Percentiles rank a stretch among this genome's conserved stretches.
Evolutionary conservation across 2,329 filamentous ascomycete genomes (phyloP).

Genomic region (Neocatenulostroma microsporum): DNA sequence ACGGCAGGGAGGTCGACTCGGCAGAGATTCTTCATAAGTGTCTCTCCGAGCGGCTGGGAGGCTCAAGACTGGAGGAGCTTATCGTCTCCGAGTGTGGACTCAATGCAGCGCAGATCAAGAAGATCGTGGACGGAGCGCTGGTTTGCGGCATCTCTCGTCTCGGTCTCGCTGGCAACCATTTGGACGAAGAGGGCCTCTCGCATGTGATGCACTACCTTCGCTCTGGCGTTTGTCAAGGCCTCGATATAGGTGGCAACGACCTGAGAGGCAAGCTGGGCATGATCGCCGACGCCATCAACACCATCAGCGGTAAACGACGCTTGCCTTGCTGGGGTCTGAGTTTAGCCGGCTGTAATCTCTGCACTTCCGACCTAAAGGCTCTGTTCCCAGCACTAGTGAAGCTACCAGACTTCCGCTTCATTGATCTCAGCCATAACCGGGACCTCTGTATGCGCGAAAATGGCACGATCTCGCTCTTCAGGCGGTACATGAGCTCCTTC

Average conservation of each 20-base stretch:
- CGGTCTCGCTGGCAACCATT: conserved; percentile 72
- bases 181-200: conserved; percentile 64
- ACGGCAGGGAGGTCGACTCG: conserved; percentile 40
- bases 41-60: conserved; percentile 67
- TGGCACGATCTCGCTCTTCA: conserved; percentile 47
- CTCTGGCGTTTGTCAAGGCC: conserved; percentile 70
- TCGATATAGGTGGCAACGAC: conserved; percentile 85
- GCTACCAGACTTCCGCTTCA: conserved; percentile 69
- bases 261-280: conserved; percentile 41
- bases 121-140: conserved; percentile 73
- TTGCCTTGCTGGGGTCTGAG: conserved; percentile 70
- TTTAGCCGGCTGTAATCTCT: conserved; percentile 76
- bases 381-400: conserved; percentile 66
- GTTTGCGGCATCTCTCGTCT: conserved; percentile 70
- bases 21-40: conserved; percentile 64
- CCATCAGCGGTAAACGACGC: conserved; percentile 35
- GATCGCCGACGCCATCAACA: conserved; percentile 44
- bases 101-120: conserved; percentile 60
- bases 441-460: conserved; percentile 52
- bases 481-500: conserved; percentile 80
- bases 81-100: conserved; percentile 74
- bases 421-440: conserved; percentile 86
- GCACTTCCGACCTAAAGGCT: conserved; percentile 61
- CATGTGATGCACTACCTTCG: conserved; percentile 71
- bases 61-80: conserved; percentile 69